Evolutionary conservation across 2,329 filamentous ascomycete species (phyloP), one percentile per base, ranked within the genome.

Genomic region (Dactylellina leptospora): DNA sequence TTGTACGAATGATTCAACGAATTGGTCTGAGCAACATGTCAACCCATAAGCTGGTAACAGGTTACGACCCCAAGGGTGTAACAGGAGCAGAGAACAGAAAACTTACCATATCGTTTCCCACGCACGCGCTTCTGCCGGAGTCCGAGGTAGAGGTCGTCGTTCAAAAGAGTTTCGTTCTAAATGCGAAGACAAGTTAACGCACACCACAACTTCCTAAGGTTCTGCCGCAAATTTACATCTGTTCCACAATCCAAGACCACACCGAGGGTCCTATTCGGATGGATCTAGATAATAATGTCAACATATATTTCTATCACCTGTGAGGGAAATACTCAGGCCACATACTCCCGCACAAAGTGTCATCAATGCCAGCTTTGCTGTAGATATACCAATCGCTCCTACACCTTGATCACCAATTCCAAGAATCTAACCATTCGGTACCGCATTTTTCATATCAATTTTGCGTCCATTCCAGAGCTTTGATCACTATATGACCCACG

Each of bases 361-460:
- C 23, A 91, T 92, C 42, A 96, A 83, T 8, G 89, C 88, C 25
- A 96, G 82, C 78, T 96, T 96, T 4, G 92, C 92, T 0, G 91
- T 84, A 1, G 89, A 92, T 69, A 96, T 96, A 38, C 96, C 82
- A 55, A 96, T 89, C 1, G 89, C 91, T 3, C 92, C 92, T 0
- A 91, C 89, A 1, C 92, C 92, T 80, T 96, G 92, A 77, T 96
- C 92, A 0, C 92, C 92, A 68, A 96, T 96, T 1, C 92, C 92
- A 0, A 96, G 83, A 48, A 96, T 96, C 80, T 84, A 51, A 6
- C n/a, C n/a, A n/a, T n/a, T n/a, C n/a, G n/a, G n/a, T n/a, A n/a
- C n/a, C n/a, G n/a, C 28, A 38, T 23, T 25, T 13, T 44, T 8
- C 27, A 16, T 4, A 55, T 3, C 20, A 27, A 23, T 4, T 48